These are phyloP conservation scores for Cercophora scortea DNA, from an alignment of 495 filamentous ascomycete genomes.

Conservation along the genomic window DNA sequence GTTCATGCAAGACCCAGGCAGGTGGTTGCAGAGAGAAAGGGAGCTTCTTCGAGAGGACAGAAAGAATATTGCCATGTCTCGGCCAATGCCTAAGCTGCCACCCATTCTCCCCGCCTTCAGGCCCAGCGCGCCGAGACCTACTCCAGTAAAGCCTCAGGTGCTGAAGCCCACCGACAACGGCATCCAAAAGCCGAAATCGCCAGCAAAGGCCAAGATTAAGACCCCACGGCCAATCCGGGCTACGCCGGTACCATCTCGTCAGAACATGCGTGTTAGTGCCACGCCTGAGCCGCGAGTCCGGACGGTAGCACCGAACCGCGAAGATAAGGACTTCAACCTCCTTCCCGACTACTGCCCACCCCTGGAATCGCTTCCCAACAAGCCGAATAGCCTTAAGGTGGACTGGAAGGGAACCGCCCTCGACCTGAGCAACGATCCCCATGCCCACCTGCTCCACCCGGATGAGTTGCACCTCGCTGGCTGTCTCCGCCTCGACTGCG, in stretches of 20 bases:
- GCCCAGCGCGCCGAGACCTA: constrained; percentile 18
- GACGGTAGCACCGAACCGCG: constrained; percentile 50
- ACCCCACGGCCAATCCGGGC: constrained; percentile 24
- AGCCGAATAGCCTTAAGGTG: constrained; percentile 63
- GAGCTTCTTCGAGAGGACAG: constrained; percentile 48
- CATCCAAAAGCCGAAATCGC: constrained; percentile 33
- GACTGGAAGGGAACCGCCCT: constrained; percentile 82
- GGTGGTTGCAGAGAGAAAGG: constrained; percentile 58
- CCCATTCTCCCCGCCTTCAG: constrained; percentile 38
- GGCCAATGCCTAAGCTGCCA: constrained; percentile 20
- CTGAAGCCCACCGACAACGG: constrained; percentile 40
- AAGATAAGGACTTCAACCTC: constrained; percentile 80
- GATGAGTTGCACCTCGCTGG: constrained; percentile 74
- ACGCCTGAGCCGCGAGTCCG: constrained; percentile 37
- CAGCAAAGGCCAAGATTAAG: constrained; percentile 24
- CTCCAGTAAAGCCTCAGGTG: constrained; percentile 8
- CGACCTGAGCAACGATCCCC: constrained; percentile 72
- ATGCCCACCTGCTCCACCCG: constrained; percentile 66
- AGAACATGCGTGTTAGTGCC: constrained; percentile 34
- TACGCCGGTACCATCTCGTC: constrained; percentile 12
- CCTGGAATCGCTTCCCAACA: constrained; percentile 50
- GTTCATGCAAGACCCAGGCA: constrained; percentile 49
- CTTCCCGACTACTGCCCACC: constrained; percentile 75
- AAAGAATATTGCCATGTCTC: constrained; percentile 20
- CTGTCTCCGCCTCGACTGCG: constrained; percentile 76